Base-by-base conservation (phyloP, 2,329 filamentous ascomycete species). In the Fusarium burgessii region DNA sequence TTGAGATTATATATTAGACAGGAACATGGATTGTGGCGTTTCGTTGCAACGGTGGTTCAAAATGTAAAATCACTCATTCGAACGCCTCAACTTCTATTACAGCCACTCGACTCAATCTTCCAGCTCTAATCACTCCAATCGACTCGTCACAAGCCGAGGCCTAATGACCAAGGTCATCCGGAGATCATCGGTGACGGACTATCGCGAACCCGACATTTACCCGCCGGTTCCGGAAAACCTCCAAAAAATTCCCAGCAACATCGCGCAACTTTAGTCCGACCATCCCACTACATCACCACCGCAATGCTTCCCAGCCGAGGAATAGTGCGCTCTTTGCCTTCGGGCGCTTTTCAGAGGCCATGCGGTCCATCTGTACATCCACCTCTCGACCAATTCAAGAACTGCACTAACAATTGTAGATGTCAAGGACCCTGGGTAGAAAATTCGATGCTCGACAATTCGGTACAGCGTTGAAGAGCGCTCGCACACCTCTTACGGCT, bases 261-360 rank as follows among this genome's bases (percentile, higher is more conserved):
- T 49, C 74, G 55, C 58, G 65, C 43, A 70, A 49, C 38, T 54
- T 45, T 58, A 55, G 62, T 46, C 63, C 71, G 69, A 63, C 59
- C 55, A 70, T 54, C 38, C 43, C 55, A 61, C 55, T 61, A 69
- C 66, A 75, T 70, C 58, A 62, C 66, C 75, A 76, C 71, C 78
- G 80, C 72, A 63, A 85, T 85, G 83, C 80, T 85, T 76, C 82
- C 82, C 62, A 84, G 83, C 68, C 82, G 82, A 82, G 83, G 82
- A 76, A 78, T 83, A 74, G 77, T 80, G 73, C 80, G 81, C 70
- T 80, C 81, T 57, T 67, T 82, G 60, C 78, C 81, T 68, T 78
- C 80, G 43, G 70, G 73, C 68, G 74, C 76, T 57, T 50, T 76
- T 42, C 77, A 77, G 68, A 79, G 77, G 71, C 78, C 77, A 58